These are phyloP conservation scores for Exophiala sp. DNA, from an alignment of 2,329 filamentous ascomycete genomes.

Conservation along the genomic window DNA sequence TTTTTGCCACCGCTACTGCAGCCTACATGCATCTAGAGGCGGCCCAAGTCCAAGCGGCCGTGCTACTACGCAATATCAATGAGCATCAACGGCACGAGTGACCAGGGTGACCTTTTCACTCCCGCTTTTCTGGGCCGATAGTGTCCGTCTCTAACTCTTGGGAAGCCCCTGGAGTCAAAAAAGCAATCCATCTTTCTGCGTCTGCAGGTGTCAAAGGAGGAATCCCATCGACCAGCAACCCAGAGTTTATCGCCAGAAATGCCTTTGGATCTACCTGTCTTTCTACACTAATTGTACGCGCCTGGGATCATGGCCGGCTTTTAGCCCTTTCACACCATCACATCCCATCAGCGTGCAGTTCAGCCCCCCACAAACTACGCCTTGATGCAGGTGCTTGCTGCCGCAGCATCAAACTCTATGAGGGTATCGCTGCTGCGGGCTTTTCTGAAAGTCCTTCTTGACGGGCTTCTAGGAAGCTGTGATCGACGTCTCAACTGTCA, in stretches of 20 bases:
- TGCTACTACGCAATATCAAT: too few species aligned
- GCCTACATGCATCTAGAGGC: slow-evolving; percentile 8
- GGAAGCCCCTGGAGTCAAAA: neutral
- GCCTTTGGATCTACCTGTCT: neutral
- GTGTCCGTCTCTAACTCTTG: slow-evolving; percentile 5
- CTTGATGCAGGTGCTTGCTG: slow-evolving; percentile 24
- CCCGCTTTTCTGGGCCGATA: slow-evolving; percentile 7
- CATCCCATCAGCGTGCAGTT: slow-evolving; percentile 7
- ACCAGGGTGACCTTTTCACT: slow-evolving; percentile 8
- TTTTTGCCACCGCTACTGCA: slow-evolving; percentile 15
- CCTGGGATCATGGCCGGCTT: too few species aligned
- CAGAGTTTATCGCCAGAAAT: slow-evolving; percentile 8
- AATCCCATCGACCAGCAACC: neutral
- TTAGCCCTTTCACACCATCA: neutral
- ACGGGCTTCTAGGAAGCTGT: neutral
- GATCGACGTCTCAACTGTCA: neutral
- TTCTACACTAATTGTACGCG: neutral
- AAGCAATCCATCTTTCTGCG: neutral
- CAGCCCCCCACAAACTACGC: slow-evolving; percentile 6
- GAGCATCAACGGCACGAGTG: too few species aligned
- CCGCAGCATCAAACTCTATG: slow-evolving; percentile 1
- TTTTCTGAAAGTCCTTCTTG: neutral
- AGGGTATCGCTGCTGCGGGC: neutral
- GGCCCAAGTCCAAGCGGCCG: neutral
- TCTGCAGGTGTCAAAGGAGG: neutral